Percentiles rank a stretch among this genome's conserved stretches.
These are phyloP conservation scores for Buxus sempervirens DNA, from an alignment of 164 flowering plant species.

Conservation along the genomic window DNA sequence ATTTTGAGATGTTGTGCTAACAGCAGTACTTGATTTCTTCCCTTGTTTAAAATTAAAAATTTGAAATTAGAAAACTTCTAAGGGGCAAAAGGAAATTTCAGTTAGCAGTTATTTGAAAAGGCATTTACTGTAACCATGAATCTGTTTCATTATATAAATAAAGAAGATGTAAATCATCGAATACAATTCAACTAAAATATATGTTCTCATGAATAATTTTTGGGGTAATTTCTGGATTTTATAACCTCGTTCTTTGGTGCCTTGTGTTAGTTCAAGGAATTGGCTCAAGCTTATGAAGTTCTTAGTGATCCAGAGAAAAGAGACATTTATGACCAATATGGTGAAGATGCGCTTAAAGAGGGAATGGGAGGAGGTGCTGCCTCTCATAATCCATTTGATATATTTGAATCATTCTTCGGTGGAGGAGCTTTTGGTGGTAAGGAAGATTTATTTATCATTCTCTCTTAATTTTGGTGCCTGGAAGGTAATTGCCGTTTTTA, in stretches of 20 bases:
- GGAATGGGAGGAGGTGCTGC: slow-evolving; percentile 58
- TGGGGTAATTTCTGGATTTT: neutral
- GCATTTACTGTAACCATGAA: too few relatives aligned
- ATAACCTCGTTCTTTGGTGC: neutral
- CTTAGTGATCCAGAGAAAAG: slow-evolving; percentile 63
- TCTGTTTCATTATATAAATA: too few relatives aligned
- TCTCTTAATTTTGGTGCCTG: neutral
- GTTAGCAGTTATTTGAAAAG: too few relatives aligned
- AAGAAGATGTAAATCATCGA: too few relatives aligned
- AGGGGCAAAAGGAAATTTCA: too few relatives aligned
- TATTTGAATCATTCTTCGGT: slow-evolving; percentile 58
- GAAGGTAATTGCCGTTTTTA: neutral
- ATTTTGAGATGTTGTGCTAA: too few relatives aligned
- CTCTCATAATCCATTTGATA: slow-evolving; percentile 50
- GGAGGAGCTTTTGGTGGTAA: slow-evolving; percentile 45
- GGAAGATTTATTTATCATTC: neutral
- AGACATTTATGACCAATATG: slow-evolving; percentile 62
- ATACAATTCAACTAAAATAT: too few relatives aligned
- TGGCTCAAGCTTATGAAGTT: slow-evolving; percentile 67
- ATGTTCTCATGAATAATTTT: neutral
- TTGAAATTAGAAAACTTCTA: too few relatives aligned
- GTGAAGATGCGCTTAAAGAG: slow-evolving; percentile 71
- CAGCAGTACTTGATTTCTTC: too few relatives aligned
- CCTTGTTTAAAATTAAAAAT: too few relatives aligned
- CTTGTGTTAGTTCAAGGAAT: slow-evolving; percentile 49